Evolutionary conservation across 23 red algal species (phyloP), one percentile per base, ranked within the genome.

Genomic region (Gracilaria gracilis): DNA sequence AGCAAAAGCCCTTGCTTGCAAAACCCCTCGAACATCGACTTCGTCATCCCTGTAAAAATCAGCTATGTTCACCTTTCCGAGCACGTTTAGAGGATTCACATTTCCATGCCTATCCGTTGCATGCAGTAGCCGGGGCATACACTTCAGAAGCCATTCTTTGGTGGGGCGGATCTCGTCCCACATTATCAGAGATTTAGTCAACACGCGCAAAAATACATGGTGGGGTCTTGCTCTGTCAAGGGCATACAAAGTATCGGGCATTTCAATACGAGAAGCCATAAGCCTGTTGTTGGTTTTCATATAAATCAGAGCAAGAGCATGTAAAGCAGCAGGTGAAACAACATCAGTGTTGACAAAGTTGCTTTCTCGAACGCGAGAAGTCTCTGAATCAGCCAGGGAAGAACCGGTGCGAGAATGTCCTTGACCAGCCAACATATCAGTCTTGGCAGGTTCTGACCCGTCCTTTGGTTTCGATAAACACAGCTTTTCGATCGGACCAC

Each of bases 121-220:
- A 48, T 55, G 57, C 89, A 98, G 58, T 3, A 93, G 64, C 12
- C 35, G 70, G 16, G 93, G 93, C 71, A 95, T 57, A 13, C 51
- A 58, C 34, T 61, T 87, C 13, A 81, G 44, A 28, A 98, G 35
- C 90, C 88, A 98, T 57, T 57, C 76, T 29, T 42, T 34, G 5
- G 77, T 51, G 17, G 97, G 72, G 17, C 58, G 17, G 38, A 98
- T 89, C 21, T 80, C 83, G 65, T 98, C 97, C 97, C 97, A 98
- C 51, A 95, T 61, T 48, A 98, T 98, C n/a, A 98, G 48, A 66
- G 85, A 87, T 25, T 66, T 85, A 8, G 79, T 77, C 49, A 98
- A 57, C 11, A 94, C 40, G 20, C 88, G 81, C 69, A 98, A 49
- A 31, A 89, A 83, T 23, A 98, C 80, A 71, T 95, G 93, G 39